A percentile compares a stretch with the other conserved stretches of the same genome.
These are phyloP conservation scores for Circinella umbellata DNA, from an alignment of 371 early-diverging fungal species.

Conservation along the genomic window DNA sequence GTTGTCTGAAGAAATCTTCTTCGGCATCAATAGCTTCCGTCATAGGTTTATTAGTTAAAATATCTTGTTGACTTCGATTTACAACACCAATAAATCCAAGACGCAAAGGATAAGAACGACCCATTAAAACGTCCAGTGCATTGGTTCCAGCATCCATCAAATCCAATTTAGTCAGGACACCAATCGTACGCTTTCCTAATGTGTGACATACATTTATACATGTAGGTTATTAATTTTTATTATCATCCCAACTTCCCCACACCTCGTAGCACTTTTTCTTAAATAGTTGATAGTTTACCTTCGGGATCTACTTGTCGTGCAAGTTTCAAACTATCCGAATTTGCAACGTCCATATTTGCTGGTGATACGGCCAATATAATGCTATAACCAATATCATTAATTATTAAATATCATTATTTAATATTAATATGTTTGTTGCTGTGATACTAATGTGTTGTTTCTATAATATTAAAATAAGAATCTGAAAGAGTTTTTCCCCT, in stretches of 20 bases:
- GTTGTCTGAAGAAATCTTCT: constrained; percentile 77
- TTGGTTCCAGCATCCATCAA: constrained; percentile 95
- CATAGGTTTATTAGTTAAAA: constrained; percentile 80
- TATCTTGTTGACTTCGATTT: constrained; percentile 89
- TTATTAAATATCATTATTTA: neutral
- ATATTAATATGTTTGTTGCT: neutral
- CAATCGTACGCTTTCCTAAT: constrained; percentile 75
- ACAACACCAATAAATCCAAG: constrained; percentile 92
- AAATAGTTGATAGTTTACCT: constrained; percentile 35
- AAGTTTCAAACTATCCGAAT: constrained; percentile 92
- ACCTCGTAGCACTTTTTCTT: neutral
- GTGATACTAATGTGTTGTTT: neutral
- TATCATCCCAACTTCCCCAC: no score
- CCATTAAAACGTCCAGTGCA: constrained; percentile 84
- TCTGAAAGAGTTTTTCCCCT: no score
- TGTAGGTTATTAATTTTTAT: no score
- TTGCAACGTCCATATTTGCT: constrained; percentile 91
- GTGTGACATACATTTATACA: neutral
- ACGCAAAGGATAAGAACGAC: constrained; percentile 78
- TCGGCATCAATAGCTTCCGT: constrained; percentile 80
- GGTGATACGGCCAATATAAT: constrained; percentile 94
- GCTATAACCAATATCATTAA: constrained; percentile 37
- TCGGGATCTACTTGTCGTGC: constrained; percentile 92
- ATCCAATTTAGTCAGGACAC: constrained; percentile 93
- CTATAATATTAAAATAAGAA: neutral